Base-by-base conservation (phyloP, 192 early-diverging fungal genomes). In the Entophlyctis helioformis region DNA sequence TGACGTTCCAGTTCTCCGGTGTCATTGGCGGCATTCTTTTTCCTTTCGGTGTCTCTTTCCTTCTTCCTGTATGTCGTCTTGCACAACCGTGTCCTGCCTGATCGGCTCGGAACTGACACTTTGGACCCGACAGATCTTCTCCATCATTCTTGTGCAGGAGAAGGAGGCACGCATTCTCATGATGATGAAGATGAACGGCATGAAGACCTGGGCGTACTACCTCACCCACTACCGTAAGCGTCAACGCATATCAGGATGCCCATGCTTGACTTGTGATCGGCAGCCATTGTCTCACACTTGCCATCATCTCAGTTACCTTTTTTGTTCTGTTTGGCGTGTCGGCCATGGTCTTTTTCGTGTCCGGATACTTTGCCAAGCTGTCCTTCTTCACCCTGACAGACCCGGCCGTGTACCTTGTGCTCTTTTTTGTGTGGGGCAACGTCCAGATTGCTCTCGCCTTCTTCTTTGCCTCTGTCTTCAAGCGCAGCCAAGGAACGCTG, bases 11-110 rank as follows among this genome's bases (percentile, higher is more conserved):
- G 29, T 21, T 74, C 35, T 65, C 65, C 3, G 60, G 48, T 0
- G 46, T 78, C 23, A 66, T 86, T 38, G 84, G 82, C 11, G 36
- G 73, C 21, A 72, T 83, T 31, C 42, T 85, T 43, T 86, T 69
- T 59, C 84, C 84, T 2, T 86, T 83, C 45, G 84, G 80, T n/a
- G 60, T 86, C 3, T 71, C 63, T 2, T 85, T 85, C 65, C 39
- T 86, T 53, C 48, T 86, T 1, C 83, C 81, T 2, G 48, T 50
- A 12, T 46, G 31, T 43, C 32, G 40, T 5, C 21, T 27, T 13
- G 8, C 9, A 20, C 22, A 16, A n/a, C 9, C n/a, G n/a, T n/a
- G n/a, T n/a, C n/a, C n/a, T n/a, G n/a, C n/a, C 9, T 11, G n/a
- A 35, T 35, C 33, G 9, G 9, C 10, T 11, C 33, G 9, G 9